Evolutionary conservation across 192 early-diverging fungal species (phyloP), one percentile per base, ranked within the genome.

Genomic region (Paraglomus brasilianum): DNA sequence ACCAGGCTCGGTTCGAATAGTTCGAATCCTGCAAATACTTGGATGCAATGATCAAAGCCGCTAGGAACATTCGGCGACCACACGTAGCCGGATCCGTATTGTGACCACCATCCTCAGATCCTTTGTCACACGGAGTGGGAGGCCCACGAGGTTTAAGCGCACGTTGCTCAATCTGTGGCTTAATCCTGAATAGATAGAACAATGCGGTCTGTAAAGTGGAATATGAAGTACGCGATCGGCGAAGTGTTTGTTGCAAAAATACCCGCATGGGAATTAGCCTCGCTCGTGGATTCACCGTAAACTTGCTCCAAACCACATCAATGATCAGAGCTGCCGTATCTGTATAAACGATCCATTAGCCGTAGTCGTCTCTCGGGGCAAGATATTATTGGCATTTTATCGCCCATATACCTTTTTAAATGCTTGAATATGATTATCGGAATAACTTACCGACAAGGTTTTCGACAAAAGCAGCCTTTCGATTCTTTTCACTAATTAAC

Each of bases 1-100:
- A 80, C 95, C 95, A 97, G 8, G 92, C 89, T 66, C 78, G 81
- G 82, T 93, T 96, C 10, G 87, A 84, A 73, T 94, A 97, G 47
- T 86, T 89, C 60, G 86, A 86, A 82, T 97, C 95, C 67, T 86
- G 85, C 49, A 91, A 84, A 72, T 89, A 95, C 71, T 97, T 97
- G 64, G 91, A 92, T 7, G 95, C 92, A 43, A 89, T 78, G 55
- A 97, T 90, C 22, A 97, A 76, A 1, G 92, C 82, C 17, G 90
- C 86, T 9, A 95, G 77, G 77, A 95, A 96, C 76, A 95, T 89
- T 50, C 92, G 82, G 40, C 92, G 88, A 3, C 87, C 90, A 56
- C 89, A 92, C 8, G 65, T 57, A 5, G 57, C 51, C 2, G 65
- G 72, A 38, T 58, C 64, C 41, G 48, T 66, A 66, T 13, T 72